phyloP scores from a whole-genome alignment of 805 yeast genomes.

The Diddensiella santjacobensis region DNA sequence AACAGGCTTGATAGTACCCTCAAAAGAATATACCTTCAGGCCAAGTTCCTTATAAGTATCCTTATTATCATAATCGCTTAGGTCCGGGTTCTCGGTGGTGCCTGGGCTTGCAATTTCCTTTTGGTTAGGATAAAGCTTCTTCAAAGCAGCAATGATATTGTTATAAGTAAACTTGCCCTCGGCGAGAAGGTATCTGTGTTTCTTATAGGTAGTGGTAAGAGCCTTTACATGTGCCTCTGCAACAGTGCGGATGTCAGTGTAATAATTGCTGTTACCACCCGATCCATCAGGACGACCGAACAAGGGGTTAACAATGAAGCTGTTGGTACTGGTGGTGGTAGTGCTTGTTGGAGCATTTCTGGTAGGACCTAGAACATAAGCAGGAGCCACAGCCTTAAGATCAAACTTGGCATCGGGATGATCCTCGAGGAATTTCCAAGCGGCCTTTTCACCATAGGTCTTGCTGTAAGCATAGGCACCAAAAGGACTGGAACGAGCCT shows the following conservation, averaged over 20 bases:
- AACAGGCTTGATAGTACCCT: neutral
- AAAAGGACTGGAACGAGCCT: slow-evolving; percentile 7
- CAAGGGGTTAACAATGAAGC: slow-evolving; percentile 32
- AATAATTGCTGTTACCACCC: neutral
- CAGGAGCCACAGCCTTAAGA: slow-evolving; percentile 29
- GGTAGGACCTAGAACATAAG: slow-evolving; percentile 15
- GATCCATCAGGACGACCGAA: slow-evolving; percentile 30
- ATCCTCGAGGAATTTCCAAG: slow-evolving; percentile 47
- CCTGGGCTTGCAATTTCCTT: neutral
- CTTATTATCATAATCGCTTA: neutral
- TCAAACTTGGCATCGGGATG: slow-evolving; percentile 23
- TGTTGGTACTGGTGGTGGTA: slow-evolving; percentile 34
- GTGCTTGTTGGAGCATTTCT: slow-evolving; percentile 31
- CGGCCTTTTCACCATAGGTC: slow-evolving; percentile 52
- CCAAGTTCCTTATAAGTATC: neutral
- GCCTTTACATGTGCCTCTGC: slow-evolving; percentile 55
- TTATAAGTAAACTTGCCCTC: neutral
- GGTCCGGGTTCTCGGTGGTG: neutral
- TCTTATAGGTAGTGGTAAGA: slow-evolving; percentile 33
- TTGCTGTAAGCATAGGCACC: slow-evolving; percentile 41
- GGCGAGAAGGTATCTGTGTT: neutral
- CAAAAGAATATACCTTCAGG: neutral
- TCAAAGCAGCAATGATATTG: neutral
- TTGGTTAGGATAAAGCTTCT: neutral
- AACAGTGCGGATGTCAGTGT: slow-evolving; percentile 59